These are phyloP conservation scores for Leishmania tropica DNA, from an alignment of 208 protist genomes.

Conservation along the genomic window DNA sequence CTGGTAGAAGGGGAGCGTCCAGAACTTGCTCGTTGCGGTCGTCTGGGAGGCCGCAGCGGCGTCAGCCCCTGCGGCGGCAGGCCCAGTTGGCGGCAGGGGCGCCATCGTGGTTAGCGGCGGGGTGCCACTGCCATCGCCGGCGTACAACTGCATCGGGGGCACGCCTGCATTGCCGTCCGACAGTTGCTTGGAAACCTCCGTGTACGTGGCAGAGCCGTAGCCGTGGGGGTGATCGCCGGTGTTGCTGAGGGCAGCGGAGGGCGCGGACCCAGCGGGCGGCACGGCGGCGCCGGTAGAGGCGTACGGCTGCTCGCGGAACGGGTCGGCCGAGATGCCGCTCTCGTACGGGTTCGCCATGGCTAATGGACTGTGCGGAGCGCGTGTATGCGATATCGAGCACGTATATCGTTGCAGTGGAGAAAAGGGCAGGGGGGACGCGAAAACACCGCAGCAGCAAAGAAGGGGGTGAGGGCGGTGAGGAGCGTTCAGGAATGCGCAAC, in stretches of 20 bases:
- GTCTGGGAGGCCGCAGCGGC: neutral
- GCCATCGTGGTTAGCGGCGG: neutral
- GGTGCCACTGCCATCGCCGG: constrained; percentile 9
- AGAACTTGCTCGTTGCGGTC: constrained; percentile 65
- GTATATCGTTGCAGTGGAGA: neutral
- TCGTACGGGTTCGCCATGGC: constrained; percentile 73
- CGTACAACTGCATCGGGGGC: constrained; percentile 16
- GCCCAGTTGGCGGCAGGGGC: constrained; percentile 5
- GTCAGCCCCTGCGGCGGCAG: neutral
- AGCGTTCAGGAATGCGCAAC: neutral
- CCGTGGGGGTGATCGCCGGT: neutral
- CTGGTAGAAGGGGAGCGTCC: constrained; percentile 86
- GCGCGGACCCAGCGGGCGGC: constrained; percentile 5
- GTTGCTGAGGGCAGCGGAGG: constrained; percentile 1
- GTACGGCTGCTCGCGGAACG: constrained; percentile 52
- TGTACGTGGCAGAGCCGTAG: constrained; percentile 25
- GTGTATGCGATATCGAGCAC: neutral
- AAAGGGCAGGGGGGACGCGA: neutral
- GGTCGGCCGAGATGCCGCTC: constrained; percentile 36
- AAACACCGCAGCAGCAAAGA: neutral
- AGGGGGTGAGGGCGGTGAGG: neutral
- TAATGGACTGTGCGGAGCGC: neutral
- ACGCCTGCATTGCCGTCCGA: neutral
- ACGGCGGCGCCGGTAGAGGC: constrained; percentile 3
- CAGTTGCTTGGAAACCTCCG: constrained; percentile 13